A percentile compares a stretch with the other conserved stretches of the same genome.
phyloP scores from a whole-genome alignment of 2,329 filamentous ascomycete genomes.

The Westerdykella sp. region DNA sequence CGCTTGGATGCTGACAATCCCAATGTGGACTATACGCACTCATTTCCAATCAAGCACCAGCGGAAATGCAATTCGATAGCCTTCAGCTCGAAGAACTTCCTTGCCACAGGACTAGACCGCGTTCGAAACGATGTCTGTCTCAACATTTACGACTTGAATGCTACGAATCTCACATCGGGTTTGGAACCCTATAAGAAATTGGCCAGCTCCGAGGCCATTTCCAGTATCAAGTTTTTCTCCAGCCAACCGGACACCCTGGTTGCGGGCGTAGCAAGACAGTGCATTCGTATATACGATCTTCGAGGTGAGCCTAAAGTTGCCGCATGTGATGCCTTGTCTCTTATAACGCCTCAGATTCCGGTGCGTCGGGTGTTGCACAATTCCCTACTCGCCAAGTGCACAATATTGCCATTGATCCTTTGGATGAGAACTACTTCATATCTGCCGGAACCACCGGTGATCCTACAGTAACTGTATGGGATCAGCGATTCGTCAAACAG shows the following conservation, averaged over 20 bases:
- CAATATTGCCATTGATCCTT: slow-evolving; percentile 69
- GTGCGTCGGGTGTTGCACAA: slow-evolving; percentile 43
- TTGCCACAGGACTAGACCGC: slow-evolving; percentile 74
- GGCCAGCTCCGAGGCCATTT: slow-evolving; percentile 64
- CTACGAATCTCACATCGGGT: slow-evolving; percentile 47
- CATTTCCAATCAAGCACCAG: slow-evolving; percentile 67
- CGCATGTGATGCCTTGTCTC: background rate
- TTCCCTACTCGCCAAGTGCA: slow-evolving; percentile 55
- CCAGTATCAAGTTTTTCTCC: slow-evolving; percentile 75
- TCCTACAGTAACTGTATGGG: slow-evolving; percentile 71
- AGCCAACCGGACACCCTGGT: slow-evolving; percentile 69
- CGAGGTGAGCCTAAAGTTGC: slow-evolving; percentile 52
- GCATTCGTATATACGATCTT: slow-evolving; percentile 70
- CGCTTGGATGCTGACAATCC: slow-evolving; percentile 59
- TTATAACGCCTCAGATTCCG: slow-evolving; percentile 29
- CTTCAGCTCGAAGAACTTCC: slow-evolving; percentile 63
- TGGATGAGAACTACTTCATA: slow-evolving; percentile 77
- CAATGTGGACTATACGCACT: slow-evolving; percentile 46
- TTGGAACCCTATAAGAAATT: slow-evolving; percentile 49
- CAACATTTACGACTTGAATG: slow-evolving; percentile 74
- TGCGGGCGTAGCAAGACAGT: slow-evolving; percentile 68
- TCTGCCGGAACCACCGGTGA: slow-evolving; percentile 68
- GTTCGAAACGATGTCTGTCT: slow-evolving; percentile 76
- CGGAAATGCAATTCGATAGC: slow-evolving; percentile 76
- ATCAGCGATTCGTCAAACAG: slow-evolving; percentile 52